Conservation (phyloP, 192 early-diverging fungal species). For the Gamsiella multidivaricata region DNA sequence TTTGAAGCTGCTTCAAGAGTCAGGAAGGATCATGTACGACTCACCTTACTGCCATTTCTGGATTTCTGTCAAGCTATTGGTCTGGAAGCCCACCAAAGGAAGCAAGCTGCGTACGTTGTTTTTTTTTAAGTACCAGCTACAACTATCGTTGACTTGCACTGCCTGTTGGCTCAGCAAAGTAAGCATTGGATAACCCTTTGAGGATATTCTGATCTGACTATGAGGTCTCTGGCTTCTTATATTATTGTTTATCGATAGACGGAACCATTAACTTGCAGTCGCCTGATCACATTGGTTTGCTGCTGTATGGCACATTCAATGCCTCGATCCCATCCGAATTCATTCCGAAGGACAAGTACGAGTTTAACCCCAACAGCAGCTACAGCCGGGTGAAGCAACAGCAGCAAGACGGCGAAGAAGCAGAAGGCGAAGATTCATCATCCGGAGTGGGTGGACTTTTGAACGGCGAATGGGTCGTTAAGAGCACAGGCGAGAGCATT, state of each 20-base stretch:
- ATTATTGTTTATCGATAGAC: slow-evolving; percentile 48
- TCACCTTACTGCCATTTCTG: slow-evolving; percentile 86
- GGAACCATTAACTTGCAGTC: slow-evolving; percentile 93
- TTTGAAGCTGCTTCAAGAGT: slow-evolving; percentile 65
- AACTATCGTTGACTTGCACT: no score
- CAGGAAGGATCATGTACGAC: slow-evolving; percentile 81
- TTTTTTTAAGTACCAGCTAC: not conserved
- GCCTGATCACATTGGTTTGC: slow-evolving; percentile 91
- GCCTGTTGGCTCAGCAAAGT: no score
- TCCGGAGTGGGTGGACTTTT: slow-evolving; percentile 33
- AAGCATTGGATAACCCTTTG: not conserved
- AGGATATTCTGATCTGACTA: no score
- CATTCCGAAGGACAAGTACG: slow-evolving; percentile 80
- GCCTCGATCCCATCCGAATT: slow-evolving; percentile 90
- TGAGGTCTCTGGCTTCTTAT: no score
- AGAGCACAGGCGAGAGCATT: slow-evolving; percentile 72
- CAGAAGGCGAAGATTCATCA: slow-evolving; percentile 24
- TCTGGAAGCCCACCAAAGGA: slow-evolving; percentile 83
- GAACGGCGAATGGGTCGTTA: slow-evolving; percentile 78
- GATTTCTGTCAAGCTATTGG: slow-evolving; percentile 72
- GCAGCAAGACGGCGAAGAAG: slow-evolving; percentile 46
- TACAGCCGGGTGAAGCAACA: slow-evolving; percentile 46
- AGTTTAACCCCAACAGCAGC: slow-evolving; percentile 62
- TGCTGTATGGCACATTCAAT: slow-evolving; percentile 95
- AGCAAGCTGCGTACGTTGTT: slow-evolving; percentile 63